A percentile compares a stretch with the other conserved stretches of the same genome.
Conservation (phyloP, 1,284 basidiomycete species). For the Ustilago vetiveriae region DNA sequence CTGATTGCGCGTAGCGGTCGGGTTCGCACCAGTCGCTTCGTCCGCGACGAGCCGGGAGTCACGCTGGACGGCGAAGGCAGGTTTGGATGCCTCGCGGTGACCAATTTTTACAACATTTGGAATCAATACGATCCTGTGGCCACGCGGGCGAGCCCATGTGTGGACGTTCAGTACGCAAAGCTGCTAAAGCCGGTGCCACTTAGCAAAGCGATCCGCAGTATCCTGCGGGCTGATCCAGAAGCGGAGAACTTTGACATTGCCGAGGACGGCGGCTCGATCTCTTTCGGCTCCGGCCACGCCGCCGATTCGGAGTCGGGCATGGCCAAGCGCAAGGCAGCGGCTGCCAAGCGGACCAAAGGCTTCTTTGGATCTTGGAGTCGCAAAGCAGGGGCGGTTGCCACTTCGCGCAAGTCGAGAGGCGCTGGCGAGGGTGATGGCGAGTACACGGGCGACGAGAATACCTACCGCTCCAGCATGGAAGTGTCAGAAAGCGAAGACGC, state of each 20-base stretch:
- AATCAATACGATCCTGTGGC: slow-evolving; percentile 71
- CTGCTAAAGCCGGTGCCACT: slow-evolving; percentile 37
- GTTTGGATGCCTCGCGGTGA: slow-evolving; percentile 71
- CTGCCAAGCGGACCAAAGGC: slow-evolving; percentile 23
- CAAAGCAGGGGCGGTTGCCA: slow-evolving; percentile 25
- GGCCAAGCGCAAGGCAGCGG: slow-evolving; percentile 32
- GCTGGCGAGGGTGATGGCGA: slow-evolving; percentile 17
- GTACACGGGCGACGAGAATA: slow-evolving; percentile 19
- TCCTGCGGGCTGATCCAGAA: slow-evolving; percentile 27
- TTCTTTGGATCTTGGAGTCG: slow-evolving; percentile 40
- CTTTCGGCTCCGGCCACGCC: slow-evolving; percentile 26
- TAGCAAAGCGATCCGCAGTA: slow-evolving; percentile 35
- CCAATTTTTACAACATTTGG: slow-evolving; percentile 71
- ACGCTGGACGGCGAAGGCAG: slow-evolving; percentile 70
- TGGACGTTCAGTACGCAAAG: slow-evolving; percentile 64
- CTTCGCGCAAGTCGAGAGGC: slow-evolving; percentile 11
- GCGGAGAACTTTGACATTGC: slow-evolving; percentile 36
- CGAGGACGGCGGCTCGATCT: slow-evolving; percentile 32
- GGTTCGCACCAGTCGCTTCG: slow-evolving; percentile 70
- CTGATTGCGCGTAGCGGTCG: slow-evolving; percentile 71
- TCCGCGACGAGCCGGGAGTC: slow-evolving; percentile 64
- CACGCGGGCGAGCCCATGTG: slow-evolving; percentile 67
- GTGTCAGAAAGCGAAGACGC: slow-evolving; percentile 26
- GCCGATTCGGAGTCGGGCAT: slow-evolving; percentile 23
- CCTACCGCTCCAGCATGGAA: slow-evolving; percentile 19